A percentile compares a stretch with the other conserved stretches of the same genome.
phyloP scores from a whole-genome alignment of 2,329 filamentous ascomycete genomes.

The Aspergillus niger region DNA sequence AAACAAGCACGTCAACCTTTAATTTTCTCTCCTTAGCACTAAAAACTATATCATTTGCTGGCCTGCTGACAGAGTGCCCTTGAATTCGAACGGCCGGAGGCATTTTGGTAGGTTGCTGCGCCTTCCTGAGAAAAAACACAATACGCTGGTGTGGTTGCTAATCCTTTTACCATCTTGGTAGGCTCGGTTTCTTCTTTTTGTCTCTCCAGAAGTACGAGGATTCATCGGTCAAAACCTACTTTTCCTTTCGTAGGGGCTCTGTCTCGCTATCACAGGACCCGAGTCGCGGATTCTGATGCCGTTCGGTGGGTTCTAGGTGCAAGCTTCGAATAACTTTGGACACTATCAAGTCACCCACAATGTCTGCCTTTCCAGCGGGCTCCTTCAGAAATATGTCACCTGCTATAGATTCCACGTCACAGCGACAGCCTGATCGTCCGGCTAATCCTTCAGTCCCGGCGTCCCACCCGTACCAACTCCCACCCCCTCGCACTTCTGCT shows the following conservation, averaged over 20 bases:
- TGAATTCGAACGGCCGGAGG: not conserved
- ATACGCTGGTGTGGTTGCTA: not conserved
- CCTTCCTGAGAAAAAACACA: not conserved
- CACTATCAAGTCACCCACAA: conserved; percentile 16
- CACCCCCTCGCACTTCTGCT: conserved; percentile 38
- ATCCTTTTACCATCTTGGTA: not conserved
- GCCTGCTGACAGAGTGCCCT: not conserved
- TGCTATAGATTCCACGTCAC: conserved; percentile 28
- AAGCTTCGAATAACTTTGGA: not conserved
- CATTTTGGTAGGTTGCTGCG: not conserved
- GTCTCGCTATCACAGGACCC: not conserved
- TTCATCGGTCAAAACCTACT: not conserved
- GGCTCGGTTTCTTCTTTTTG: not conserved
- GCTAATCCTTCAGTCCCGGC: conserved; percentile 36
- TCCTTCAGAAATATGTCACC: conserved; percentile 45
- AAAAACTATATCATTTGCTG: not conserved
- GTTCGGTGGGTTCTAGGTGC: not conserved
- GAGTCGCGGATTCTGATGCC: not conserved
- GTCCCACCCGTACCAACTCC: conserved; percentile 43
- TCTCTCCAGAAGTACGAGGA: not conserved
- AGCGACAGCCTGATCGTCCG: conserved; percentile 29
- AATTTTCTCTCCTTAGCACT: not conserved
- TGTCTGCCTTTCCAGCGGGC: conserved; percentile 43
- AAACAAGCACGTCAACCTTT: not conserved
- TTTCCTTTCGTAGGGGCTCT: not conserved